Conservation (phyloP, 2,329 filamentous ascomycete genomes). For the Exophiala spinifera region DNA sequence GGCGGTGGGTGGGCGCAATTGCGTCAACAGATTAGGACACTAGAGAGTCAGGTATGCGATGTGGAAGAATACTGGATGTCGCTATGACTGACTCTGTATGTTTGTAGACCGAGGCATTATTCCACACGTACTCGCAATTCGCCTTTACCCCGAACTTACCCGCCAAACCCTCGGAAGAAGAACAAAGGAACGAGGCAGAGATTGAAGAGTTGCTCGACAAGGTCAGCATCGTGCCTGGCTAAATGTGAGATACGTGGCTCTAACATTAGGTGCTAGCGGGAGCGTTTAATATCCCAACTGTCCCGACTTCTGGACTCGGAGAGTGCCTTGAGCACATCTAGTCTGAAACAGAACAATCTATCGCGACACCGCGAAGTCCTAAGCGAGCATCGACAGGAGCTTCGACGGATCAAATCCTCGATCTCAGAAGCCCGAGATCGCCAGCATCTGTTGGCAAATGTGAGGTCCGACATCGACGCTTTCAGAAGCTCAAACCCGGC, state of each 20-base stretch:
- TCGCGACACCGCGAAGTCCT: conserved; percentile 88
- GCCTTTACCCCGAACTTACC: conserved; percentile 75
- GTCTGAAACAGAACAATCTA: conserved; percentile 96
- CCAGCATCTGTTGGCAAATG: conserved; percentile 84
- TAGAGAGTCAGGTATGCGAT: conserved; percentile 77
- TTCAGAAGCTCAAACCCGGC: conserved; percentile 80
- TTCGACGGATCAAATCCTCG: conserved; percentile 68
- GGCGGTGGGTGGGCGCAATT: conserved; percentile 83
- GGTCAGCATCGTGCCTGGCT: conserved; percentile 47
- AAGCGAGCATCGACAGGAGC: conserved; percentile 78
- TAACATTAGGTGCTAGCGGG: conserved; percentile 57
- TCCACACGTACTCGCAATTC: conserved; percentile 81
- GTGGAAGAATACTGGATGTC: neutral
- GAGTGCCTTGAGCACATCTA: conserved; percentile 78
- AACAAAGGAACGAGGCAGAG: conserved; percentile 73
- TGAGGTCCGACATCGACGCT: conserved; percentile 86
- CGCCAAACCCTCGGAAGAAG: conserved; percentile 79
- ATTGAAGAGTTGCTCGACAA: conserved; percentile 81
- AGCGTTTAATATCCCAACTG: conserved; percentile 76
- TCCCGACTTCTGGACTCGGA: conserved; percentile 89
- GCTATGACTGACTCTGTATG: neutral
- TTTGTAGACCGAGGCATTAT: conserved; percentile 69
- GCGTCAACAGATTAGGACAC: conserved; percentile 81
- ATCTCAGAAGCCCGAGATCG: conserved; percentile 78
- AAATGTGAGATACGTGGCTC: neutral